Conservation (phyloP, 1,139 yeast species). For the Diutina ranongensis region DNA sequence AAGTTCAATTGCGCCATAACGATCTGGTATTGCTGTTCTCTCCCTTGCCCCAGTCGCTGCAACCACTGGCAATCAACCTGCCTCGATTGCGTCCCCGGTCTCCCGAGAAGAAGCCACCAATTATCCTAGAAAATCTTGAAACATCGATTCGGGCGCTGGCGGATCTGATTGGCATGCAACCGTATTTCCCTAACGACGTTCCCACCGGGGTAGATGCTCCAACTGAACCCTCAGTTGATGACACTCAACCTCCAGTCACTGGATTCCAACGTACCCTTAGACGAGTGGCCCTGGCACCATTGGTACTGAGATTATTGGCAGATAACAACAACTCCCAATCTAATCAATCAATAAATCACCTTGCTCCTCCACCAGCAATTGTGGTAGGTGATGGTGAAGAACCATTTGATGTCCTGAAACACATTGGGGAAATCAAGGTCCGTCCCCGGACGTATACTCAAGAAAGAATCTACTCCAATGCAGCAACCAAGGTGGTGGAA, state of each 20-base stretch:
- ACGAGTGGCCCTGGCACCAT: constrained; percentile 76
- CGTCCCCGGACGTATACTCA: constrained; percentile 42
- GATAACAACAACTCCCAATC: neutral
- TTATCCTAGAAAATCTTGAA: neutral
- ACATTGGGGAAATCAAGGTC: constrained; percentile 42
- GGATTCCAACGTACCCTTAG: constrained; percentile 44
- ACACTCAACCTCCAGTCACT: constrained; percentile 7
- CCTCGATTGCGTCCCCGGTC: constrained; percentile 12
- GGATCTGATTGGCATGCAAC: constrained; percentile 4
- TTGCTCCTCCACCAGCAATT: neutral
- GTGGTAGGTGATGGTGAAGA: neutral
- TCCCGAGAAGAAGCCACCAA: neutral
- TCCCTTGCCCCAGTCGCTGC: constrained; percentile 4
- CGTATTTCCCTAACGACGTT: neutral
- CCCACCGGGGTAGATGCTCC: neutral
- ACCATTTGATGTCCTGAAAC: constrained; percentile 12
- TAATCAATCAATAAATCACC: neutral
- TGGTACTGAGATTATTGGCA: constrained; percentile 30
- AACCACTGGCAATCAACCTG: constrained; percentile 9
- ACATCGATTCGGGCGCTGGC: neutral
- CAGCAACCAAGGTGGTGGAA: constrained; percentile 60
- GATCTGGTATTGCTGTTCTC: constrained; percentile 20
- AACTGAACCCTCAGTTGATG: neutral
- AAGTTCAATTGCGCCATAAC: constrained; percentile 30
- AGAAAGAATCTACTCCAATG: constrained; percentile 58